Base-by-base conservation (phyloP, 257 asterid genomes). In the Penstemon newberryi region DNA sequence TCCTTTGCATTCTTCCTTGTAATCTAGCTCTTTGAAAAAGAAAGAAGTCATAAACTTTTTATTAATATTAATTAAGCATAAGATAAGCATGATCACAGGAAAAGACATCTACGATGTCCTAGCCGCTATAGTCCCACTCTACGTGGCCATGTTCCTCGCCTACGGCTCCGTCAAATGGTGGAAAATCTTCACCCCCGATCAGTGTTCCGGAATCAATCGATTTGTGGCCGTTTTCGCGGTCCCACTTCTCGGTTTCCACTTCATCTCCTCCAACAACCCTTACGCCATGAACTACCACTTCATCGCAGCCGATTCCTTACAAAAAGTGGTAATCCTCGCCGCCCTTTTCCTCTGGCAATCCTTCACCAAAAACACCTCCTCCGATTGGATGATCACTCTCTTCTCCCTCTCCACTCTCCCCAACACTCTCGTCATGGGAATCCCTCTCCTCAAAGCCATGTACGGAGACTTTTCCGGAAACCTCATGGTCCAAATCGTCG, bases 211-310 rank as follows among this genome's bases (percentile, higher is more conserved):
- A 7, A 92, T 92, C 70, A 92, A 92, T 75, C 92, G 98, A 0
- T 92, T 92, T 72, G 98, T 92, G 0, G 98, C 98, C 0, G 93
- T 92, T 1, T 92, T 92, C n/a, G 97, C 98, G 0, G 98, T 92
- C 36, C 98, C 98, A 0, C 60, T 92, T 5, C 91, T 92, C 0
- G 83, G 95, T 7, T 92, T 92, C 77, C 98, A 92, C 78, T 92
- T 92, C 90, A 92, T 92, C 52, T 87, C 98, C 50, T 67, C 86
- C 5, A 89, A 88, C 77, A 18, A 92, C 71, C 79, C 82, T 33
- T 92, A 92, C 65, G 82, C 85, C 15, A 92, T 92, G 98, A 92
- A 92, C 66, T 92, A 71, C 76, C 96, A 81, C 63, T 92, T 92
- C 87, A 81, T 92, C 0, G 97, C 97, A 0, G 98, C 97, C 0